phyloP scores from a whole-genome alignment of 176 grass and related monocot genomes.

The maize (Zea mays) region DNA sequence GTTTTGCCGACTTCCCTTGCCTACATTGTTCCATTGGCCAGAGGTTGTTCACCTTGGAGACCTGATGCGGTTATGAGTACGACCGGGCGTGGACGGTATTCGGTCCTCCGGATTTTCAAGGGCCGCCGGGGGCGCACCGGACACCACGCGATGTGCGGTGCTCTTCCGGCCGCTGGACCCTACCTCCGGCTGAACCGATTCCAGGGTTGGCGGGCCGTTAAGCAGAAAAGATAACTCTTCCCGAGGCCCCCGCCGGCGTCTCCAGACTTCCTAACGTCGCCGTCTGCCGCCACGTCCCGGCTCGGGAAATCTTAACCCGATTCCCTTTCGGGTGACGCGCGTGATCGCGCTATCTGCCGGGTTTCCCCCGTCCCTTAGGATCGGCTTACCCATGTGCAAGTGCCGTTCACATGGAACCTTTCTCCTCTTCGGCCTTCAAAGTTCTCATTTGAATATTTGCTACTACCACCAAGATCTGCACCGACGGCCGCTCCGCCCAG shows the following conservation, averaged over 20 bases:
- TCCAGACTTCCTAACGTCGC: too few species aligned
- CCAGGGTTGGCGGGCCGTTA: too few species aligned
- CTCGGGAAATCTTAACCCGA: too few species aligned
- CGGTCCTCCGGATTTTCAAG: slow-evolving; percentile 45
- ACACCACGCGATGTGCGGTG: too few species aligned
- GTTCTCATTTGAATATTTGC: slow-evolving; percentile 82
- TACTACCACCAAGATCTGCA: slow-evolving; percentile 71
- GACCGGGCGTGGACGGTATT: slow-evolving; percentile 50
- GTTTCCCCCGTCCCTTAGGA: slow-evolving; percentile 69
- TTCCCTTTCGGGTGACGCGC: too few species aligned
- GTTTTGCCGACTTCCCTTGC: slow-evolving; percentile 38
- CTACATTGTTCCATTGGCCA: slow-evolving; percentile 78
- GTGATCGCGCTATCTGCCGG: slow-evolving; percentile 12
- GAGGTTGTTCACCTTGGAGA: slow-evolving; percentile 82
- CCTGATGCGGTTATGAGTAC: slow-evolving; percentile 87
- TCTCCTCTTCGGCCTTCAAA: slow-evolving; percentile 70
- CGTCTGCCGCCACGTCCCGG: too few species aligned
- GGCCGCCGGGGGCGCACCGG: slow-evolving; percentile 39
- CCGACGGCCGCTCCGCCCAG: slow-evolving; percentile 51
- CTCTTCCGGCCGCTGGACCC: too few species aligned
- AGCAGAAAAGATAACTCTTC: too few species aligned
- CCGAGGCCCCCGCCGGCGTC: too few species aligned
- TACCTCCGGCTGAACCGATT: too few species aligned
- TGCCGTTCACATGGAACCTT: slow-evolving; percentile 70
- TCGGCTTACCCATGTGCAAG: slow-evolving; percentile 78